These are phyloP conservation scores for Akanthomyces dipterigenus DNA, from an alignment of 2,329 filamentous ascomycete genomes.

Conservation along the genomic window DNA sequence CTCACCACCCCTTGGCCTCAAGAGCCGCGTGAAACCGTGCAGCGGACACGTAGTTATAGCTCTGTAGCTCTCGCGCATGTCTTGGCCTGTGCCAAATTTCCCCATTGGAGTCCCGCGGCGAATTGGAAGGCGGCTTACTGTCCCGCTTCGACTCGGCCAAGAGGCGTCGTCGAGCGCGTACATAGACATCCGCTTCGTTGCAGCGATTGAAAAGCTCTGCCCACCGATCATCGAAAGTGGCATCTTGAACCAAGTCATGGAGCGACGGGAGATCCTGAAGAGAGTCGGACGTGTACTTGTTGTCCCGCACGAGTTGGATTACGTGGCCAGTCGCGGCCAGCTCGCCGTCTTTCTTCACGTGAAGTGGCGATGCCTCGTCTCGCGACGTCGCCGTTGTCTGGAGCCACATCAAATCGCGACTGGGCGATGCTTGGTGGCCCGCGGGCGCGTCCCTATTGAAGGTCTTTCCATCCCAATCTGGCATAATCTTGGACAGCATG, in stretches of 20 bases:
- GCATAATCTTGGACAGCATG: conserved; percentile 21
- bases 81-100: background rate
- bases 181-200: conserved; percentile 18
- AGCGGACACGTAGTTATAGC: background rate
- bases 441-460: conserved; percentile 28
- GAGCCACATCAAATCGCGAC: background rate
- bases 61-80: background rate
- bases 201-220: conserved; percentile 8
- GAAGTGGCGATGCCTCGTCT: background rate
- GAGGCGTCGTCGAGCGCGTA: background rate
- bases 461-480: conserved; percentile 17
- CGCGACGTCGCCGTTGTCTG: background rate
- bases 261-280: conserved; percentile 24
- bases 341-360: background rate
- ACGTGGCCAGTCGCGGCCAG: background rate
- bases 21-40: background rate
- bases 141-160: background rate
- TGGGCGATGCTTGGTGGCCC: background rate
- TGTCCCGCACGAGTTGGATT: background rate
- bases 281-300: conserved; percentile 24
- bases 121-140: background rate
- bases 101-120: background rate
- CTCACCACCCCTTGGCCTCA: background rate
- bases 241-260: conserved; percentile 12
- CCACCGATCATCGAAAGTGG: background rate